Evolutionary conservation across 2,329 filamentous ascomycete species (phyloP).

Genomic region (Trichophyton verrucosum): DNA sequence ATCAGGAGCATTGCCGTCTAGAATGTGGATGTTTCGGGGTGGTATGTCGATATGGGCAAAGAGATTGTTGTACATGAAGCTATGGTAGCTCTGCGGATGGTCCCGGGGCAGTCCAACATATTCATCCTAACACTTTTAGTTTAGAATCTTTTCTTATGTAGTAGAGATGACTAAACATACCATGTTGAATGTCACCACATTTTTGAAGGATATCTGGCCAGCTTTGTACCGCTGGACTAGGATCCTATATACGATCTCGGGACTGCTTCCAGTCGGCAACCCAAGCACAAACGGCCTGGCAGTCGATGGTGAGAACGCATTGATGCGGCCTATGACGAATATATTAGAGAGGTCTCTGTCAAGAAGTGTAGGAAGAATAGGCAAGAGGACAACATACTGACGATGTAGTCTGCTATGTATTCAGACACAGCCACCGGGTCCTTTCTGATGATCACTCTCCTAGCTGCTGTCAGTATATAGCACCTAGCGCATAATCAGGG

Average conservation of each 20-base stretch:
- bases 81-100: slow-evolving; percentile 77
- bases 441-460: slow-evolving; percentile 75
- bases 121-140: slow-evolving; percentile 49
- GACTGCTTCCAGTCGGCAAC: slow-evolving; percentile 71
- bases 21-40: slow-evolving; percentile 71
- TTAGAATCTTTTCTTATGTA: not conserved
- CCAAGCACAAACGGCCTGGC: slow-evolving; percentile 69
- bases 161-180: slow-evolving; percentile 32
- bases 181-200: slow-evolving; percentile 92
- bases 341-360: not conserved
- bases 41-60: slow-evolving; percentile 75
- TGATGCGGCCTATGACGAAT: slow-evolving; percentile 53
- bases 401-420: slow-evolving; percentile 72
- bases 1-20: slow-evolving; percentile 66
- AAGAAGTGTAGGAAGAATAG: not conserved
- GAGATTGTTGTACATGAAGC: slow-evolving; percentile 88
- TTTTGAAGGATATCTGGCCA: slow-evolving; percentile 61
- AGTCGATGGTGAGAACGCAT: slow-evolving; percentile 58
- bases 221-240: slow-evolving; percentile 45
- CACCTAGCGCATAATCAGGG: not conserved
- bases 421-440: slow-evolving; percentile 54
- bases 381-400: slow-evolving; percentile 39
- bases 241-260: slow-evolving; percentile 62
- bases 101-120: slow-evolving; percentile 74
- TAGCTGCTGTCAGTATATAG: slow-evolving; percentile 25